Conservation (phyloP, 441 rosid genomes). For the Mallotus repandus region DNA sequence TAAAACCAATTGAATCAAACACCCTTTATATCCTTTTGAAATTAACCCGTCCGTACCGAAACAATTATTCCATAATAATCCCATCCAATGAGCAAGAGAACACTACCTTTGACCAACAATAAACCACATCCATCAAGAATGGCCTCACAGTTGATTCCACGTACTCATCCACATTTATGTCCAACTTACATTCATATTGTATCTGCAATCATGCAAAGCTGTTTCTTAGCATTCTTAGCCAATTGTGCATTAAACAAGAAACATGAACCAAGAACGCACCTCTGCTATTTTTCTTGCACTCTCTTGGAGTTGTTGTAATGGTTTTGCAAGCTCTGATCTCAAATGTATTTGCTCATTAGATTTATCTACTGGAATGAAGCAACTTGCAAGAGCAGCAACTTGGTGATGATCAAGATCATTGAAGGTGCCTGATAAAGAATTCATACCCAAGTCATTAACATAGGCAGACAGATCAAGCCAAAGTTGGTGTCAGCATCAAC, state of each 20-base stretch:
- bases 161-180: slow-evolving; percentile 80
- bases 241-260: neutral
- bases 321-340: slow-evolving; percentile 88
- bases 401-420: slow-evolving; percentile 96
- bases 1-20: no score
- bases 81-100: slow-evolving; percentile 3
- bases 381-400: slow-evolving; percentile 98
- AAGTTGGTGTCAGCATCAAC: neutral
- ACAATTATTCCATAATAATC: neutral
- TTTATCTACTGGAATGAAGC: slow-evolving; percentile 98
- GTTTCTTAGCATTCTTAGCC: slow-evolving; percentile 6
- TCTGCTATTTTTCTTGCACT: slow-evolving; percentile 95
- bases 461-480: neutral
- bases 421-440: slow-evolving; percentile 66
- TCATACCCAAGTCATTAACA: neutral
- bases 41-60: neutral
- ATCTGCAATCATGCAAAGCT: slow-evolving; percentile 45
- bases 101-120: slow-evolving; percentile 94
- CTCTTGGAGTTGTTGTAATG: slow-evolving; percentile 94
- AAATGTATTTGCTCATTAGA: slow-evolving; percentile 82
- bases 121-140: slow-evolving; percentile 91
- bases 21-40: neutral
- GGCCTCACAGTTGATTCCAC: slow-evolving; percentile 97
- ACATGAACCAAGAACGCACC: slow-evolving; percentile 42
- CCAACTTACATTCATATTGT: slow-evolving; percentile 97